These are phyloP conservation scores for Pichia terricola DNA, from an alignment of 1,139 yeast genomes.

Conservation along the genomic window DNA sequence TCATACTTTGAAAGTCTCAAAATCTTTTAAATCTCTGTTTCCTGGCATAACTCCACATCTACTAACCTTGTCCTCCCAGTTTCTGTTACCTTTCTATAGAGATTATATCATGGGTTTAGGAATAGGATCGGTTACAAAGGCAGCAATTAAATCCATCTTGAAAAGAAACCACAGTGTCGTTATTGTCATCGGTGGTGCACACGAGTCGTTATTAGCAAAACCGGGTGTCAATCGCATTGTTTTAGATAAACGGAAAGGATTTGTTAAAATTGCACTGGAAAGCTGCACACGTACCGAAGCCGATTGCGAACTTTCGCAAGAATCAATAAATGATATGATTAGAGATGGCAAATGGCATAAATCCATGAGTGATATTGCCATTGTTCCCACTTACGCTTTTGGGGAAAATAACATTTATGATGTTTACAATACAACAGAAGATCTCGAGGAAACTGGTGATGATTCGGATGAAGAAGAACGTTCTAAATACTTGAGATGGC, in stretches of 20 bases:
- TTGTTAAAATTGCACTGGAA: slow-evolving; percentile 76
- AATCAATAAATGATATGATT: slow-evolving; percentile 2
- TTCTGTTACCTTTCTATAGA: slow-evolving; percentile 73
- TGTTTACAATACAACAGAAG: slow-evolving; percentile 21
- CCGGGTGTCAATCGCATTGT: slow-evolving; percentile 57
- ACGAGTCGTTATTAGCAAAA: slow-evolving; percentile 69
- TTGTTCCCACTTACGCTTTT: slow-evolving; percentile 79
- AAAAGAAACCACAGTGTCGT: slow-evolving; percentile 69
- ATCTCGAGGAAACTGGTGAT: neutral
- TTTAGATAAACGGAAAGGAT: slow-evolving; percentile 73
- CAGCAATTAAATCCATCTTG: slow-evolving; percentile 59
- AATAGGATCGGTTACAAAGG: slow-evolving; percentile 72
- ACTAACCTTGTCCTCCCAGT: slow-evolving; percentile 75
- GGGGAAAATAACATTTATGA: slow-evolving; percentile 54
- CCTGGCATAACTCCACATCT: slow-evolving; percentile 77
- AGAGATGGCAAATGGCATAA: slow-evolving; percentile 9
- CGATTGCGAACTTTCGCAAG: slow-evolving; percentile 30
- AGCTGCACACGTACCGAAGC: slow-evolving; percentile 14
- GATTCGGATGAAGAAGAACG: neutral
- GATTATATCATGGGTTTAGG: slow-evolving; percentile 80
- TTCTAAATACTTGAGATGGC: neutral
- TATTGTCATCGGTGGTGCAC: slow-evolving; percentile 93
- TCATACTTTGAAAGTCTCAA: slow-evolving; percentile 4
- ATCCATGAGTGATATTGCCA: slow-evolving; percentile 35
- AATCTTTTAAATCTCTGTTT: slow-evolving; percentile 30